Evolutionary conservation across 2,329 filamentous ascomycete genomes (phyloP), one percentile per base, ranked within the genome.

Genomic region (Stachybotrys echinatus): DNA sequence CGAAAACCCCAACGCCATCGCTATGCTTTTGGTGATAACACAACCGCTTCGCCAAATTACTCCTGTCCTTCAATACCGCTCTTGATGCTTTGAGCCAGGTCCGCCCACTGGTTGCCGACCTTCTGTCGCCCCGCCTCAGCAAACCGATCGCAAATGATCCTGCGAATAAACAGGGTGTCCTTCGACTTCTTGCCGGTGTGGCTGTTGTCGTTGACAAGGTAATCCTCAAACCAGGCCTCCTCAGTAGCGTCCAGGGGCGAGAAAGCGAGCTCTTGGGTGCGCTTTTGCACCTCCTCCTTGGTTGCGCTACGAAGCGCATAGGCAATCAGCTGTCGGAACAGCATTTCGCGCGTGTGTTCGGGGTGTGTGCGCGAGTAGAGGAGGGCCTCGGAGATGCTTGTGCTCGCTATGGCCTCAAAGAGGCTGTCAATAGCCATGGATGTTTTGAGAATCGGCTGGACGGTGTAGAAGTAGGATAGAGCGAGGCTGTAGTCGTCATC

Each of bases 391-490:
- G 82, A 80, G 5, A 92, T 74, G 59, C 80, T 88, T 7, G 84
- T 82, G 34, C 74, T 74, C 2, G 84, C 79, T 45, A 94, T 75
- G 7, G 87, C 84, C 40, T 80, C 76, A 58, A 90, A 91, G 31
- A 92, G 81, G 7, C 84, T 74, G 52, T 81, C 76, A 10, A 89
- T 74, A 0, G 87, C 81, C 23, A 76, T 72, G 2, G 79, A 72
- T 0, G 76, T 80, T 56, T 80, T 80, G n/a, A 95, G 73, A 19
- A 86, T 81, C 2, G 90, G 89, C 55, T 84, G 84, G 1, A 87
- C 84, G 12, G 85, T 82, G 56, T 91, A 79, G 69, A 88, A 94
- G 69, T 94, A 95, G 12, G 88, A 85, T 23, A 94, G 76, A 0
- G 88, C 80, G 2, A 92, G 75, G 22, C 72, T 77, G 58, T 81